phyloP scores from a whole-genome alignment of 148 eudicot species.

The Rhododendron williamsianum region DNA sequence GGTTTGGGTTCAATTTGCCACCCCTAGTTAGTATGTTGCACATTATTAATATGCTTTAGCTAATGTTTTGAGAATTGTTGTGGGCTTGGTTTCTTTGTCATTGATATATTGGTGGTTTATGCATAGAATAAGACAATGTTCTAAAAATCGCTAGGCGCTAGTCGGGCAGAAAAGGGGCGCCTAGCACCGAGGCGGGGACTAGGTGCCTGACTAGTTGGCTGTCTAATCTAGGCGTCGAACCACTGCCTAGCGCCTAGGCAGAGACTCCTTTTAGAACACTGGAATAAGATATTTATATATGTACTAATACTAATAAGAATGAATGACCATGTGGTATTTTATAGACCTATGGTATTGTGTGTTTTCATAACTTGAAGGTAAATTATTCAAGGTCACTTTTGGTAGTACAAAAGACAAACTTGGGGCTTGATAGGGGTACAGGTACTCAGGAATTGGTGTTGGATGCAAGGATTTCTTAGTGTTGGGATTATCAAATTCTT shows the following conservation, averaged over 20 bases:
- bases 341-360: neutral
- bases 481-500: neutral
- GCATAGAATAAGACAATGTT: neutral
- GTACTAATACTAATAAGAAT: neutral
- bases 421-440: neutral
- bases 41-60: neutral
- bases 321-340: neutral
- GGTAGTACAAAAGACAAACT: neutral
- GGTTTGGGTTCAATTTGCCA: too few relatives aligned
- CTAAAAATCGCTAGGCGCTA: too few relatives aligned
- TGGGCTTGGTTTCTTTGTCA: neutral
- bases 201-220: too few relatives aligned
- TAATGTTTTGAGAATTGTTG: neutral
- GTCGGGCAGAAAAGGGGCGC: too few relatives aligned
- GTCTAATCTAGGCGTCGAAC: too few relatives aligned
- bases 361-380: neutral
- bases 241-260: too few relatives aligned
- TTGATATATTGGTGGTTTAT: slow-evolving; percentile 11
- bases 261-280: too few relatives aligned
- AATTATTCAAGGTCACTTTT: neutral
- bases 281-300: neutral
- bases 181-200: too few relatives aligned
- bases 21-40: slow-evolving; percentile 26
- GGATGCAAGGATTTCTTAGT: neutral
- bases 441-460: neutral